phyloP scores from a whole-genome alignment of 2,329 filamentous ascomycete species.

The Monascus ruber region DNA sequence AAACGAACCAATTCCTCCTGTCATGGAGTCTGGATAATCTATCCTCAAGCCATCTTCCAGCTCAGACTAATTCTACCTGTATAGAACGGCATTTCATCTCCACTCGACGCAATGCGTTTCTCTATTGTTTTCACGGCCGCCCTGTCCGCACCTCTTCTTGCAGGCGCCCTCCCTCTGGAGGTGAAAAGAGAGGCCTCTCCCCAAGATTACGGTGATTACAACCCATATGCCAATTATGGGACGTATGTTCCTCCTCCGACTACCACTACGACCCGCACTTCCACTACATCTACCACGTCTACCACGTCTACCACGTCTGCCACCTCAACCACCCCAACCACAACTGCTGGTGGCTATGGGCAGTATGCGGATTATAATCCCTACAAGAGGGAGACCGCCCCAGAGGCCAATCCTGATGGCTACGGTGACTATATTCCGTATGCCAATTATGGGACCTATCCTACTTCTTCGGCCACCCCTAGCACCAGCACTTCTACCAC shows the following conservation, averaged over 20 bases:
- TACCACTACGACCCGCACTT: too few species aligned
- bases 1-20: too few species aligned
- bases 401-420: neutral
- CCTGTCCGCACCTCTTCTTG: conserved; percentile 11
- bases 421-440: neutral
- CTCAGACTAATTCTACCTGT: neutral
- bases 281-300: neutral
- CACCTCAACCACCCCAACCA: conserved; percentile 2
- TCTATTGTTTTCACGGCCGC: conserved; percentile 10
- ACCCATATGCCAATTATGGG: too few species aligned
- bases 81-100: neutral
- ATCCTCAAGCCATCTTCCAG: neutral
- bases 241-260: too few species aligned
- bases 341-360: neutral
- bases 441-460: too few species aligned
- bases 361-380: neutral
- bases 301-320: neutral
- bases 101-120: conserved; percentile 9
- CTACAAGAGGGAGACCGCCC: conserved; percentile 4
- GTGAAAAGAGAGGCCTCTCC: conserved; percentile 5
- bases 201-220: neutral
- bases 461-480: too few species aligned
- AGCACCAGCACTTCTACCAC: neutral
- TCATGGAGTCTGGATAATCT: too few species aligned
- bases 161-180: conserved; percentile 11